Evolutionary conservation across 2,329 filamentous ascomycete genomes (phyloP).

Genomic region (Emergomyces africanus): DNA sequence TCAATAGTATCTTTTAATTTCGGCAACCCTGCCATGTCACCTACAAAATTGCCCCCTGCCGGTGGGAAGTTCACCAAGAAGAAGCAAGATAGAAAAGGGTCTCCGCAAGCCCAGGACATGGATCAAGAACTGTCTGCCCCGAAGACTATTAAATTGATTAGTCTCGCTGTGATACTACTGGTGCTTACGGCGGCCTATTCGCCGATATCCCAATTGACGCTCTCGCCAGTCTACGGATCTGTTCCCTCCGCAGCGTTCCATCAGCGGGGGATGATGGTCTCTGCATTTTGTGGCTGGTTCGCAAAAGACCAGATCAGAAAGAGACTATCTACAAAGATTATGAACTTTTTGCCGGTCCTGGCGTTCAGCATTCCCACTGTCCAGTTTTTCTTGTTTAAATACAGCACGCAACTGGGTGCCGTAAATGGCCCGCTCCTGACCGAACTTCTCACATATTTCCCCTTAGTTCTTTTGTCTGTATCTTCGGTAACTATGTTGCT

Average conservation of each 20-base stretch:
- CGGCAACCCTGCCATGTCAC: not conserved
- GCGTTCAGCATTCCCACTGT: slow-evolving; percentile 62
- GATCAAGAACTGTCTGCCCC: slow-evolving; percentile 14
- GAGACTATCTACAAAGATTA: slow-evolving; percentile 37
- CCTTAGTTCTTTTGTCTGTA: slow-evolving; percentile 51
- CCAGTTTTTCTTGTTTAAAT: slow-evolving; percentile 57
- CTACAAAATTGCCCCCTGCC: not conserved
- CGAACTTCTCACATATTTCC: slow-evolving; percentile 60
- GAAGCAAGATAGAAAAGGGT: not conserved
- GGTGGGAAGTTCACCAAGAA: not conserved
- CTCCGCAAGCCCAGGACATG: slow-evolving; percentile 6
- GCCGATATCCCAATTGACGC: slow-evolving; percentile 46
- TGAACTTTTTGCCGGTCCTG: slow-evolving; percentile 53
- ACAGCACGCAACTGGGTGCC: slow-evolving; percentile 54
- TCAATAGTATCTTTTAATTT: not conserved
- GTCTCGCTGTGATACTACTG: slow-evolving; percentile 22
- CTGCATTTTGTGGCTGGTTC: slow-evolving; percentile 60
- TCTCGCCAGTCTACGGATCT: slow-evolving; percentile 80
- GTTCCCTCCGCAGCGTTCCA: slow-evolving; percentile 68
- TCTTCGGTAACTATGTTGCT: slow-evolving; percentile 52
- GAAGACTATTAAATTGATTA: slow-evolving; percentile 16
- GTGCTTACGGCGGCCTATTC: slow-evolving; percentile 29
- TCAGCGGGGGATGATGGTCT: slow-evolving; percentile 49
- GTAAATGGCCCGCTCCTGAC: slow-evolving; percentile 62
- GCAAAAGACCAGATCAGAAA: slow-evolving; percentile 42